These are phyloP conservation scores for Ambrosiella xylebori DNA, from an alignment of 2,329 filamentous ascomycete genomes.

Conservation along the genomic window DNA sequence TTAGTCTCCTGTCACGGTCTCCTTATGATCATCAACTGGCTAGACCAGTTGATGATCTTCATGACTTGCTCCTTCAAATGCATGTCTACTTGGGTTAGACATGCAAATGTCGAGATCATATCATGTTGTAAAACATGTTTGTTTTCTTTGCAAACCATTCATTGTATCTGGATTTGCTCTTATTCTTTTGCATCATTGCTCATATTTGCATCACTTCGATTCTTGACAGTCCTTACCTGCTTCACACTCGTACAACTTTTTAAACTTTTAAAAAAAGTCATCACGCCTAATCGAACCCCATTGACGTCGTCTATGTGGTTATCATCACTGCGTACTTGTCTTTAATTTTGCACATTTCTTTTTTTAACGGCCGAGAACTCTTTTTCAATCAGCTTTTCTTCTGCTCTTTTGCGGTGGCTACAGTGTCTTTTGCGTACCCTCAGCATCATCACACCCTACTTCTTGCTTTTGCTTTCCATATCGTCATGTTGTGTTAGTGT, in stretches of 20 bases:
- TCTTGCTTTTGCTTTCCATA: background rate
- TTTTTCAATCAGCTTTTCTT: background rate
- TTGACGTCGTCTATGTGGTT: background rate
- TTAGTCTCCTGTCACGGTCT: constrained; percentile 1
- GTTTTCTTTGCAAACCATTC: constrained; percentile 1
- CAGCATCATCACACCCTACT: background rate
- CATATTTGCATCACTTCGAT: constrained; percentile 4
- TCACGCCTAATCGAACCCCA: background rate
- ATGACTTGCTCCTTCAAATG: constrained; percentile 2
- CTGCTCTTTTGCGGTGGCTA: background rate
- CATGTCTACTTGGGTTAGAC: background rate
- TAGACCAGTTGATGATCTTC: background rate
- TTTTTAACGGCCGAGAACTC: constrained; percentile 12
- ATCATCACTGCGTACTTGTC: background rate
- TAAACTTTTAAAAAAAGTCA: constrained; percentile 3
- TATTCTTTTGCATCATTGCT: background rate
- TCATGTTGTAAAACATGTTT: constrained; percentile 6
- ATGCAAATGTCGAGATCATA: background rate
- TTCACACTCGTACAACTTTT: background rate
- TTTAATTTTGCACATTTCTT: constrained; percentile 1
- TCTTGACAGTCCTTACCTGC: constrained; percentile 10
- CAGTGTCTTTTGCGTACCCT: background rate
- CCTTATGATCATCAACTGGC: background rate
- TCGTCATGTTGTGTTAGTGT: background rate
- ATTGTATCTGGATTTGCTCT: background rate